Base-by-base conservation (phyloP, 2,329 filamentous ascomycete species). In the Tolypocladium capitatum region DNA sequence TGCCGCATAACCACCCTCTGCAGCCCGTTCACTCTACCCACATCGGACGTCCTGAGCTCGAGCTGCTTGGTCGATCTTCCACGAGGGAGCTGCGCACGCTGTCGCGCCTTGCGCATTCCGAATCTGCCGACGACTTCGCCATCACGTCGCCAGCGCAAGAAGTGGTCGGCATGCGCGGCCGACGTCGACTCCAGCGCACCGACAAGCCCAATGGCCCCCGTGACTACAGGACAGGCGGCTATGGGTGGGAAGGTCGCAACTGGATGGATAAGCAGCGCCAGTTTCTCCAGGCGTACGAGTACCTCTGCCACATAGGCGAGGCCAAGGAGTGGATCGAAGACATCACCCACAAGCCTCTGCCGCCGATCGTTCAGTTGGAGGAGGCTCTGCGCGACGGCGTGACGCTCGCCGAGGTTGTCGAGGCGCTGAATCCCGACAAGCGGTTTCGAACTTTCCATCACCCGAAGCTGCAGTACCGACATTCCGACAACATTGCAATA, bases 231-330 rank as follows among this genome's bases (percentile, higher is more conserved):
- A 63, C 59, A 6, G 71, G 69, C 48, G 72, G 67, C 27, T 87
- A 83, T 55, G 77, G 81, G 44, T 92, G 89, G 83, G 80, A 86
- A 53, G 82, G 83, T 20, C 80, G 86, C 45, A 94, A 91, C 62
- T 98, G 92, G 92, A 98, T 98, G 91, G 92, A 98, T 64, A 92
- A 94, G 62, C 91, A 98, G 63, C 80, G 92, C 27, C 91, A 97
- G 63, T 97, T 96, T 59, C 69, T 98, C 46, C 87, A 94, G 65
- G 92, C 92, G 7, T 98, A 98, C 62, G 92, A 98, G 64, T 98
- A 98, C 63, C 83, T 98, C 34, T 98, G 92, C 63, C 92, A 98
- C 61, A 97, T 98, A 55, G 92, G 92, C 63, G 92, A 98, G 70
- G 92, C 92, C 21, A 97, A 97, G 63, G 91, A 97, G 66, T 98